phyloP scores from a whole-genome alignment of 805 yeast genomes.

The Candida lessepsii region DNA sequence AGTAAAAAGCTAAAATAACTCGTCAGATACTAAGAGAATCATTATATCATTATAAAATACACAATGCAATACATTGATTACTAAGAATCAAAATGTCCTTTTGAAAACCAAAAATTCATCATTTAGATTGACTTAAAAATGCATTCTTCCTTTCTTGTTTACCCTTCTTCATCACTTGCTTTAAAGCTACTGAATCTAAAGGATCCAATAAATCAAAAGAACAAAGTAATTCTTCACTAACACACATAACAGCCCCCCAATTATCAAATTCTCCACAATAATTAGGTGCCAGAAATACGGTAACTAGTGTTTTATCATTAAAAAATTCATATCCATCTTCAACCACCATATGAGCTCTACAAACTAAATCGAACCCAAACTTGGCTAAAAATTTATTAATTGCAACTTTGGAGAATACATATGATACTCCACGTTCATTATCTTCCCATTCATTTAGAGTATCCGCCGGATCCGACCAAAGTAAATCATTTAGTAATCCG shows the following conservation, averaged over 20 bases:
- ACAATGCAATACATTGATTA: neutral
- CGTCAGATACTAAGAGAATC: neutral
- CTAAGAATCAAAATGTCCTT: no score
- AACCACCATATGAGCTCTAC: slow-evolving; percentile 88
- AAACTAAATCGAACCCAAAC: slow-evolving; percentile 77
- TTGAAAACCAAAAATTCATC: no score
- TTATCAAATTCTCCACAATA: slow-evolving; percentile 81
- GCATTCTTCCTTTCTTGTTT: slow-evolving; percentile 79
- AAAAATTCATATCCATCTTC: slow-evolving; percentile 87
- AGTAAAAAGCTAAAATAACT: neutral
- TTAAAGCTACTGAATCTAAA: slow-evolving; percentile 85
- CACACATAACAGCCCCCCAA: slow-evolving; percentile 96
- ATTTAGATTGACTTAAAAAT: slow-evolving; percentile 4
- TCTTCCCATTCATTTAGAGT: slow-evolving; percentile 84
- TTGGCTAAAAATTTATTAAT: slow-evolving; percentile 72
- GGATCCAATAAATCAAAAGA: slow-evolving; percentile 94
- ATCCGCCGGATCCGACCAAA: slow-evolving; percentile 87
- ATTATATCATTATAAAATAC: slow-evolving; percentile 8
- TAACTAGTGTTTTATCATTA: slow-evolving; percentile 69
- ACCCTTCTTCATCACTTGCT: slow-evolving; percentile 94
- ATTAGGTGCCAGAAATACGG: slow-evolving; percentile 81
- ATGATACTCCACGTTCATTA: slow-evolving; percentile 80
- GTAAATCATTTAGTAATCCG: slow-evolving; percentile 71
- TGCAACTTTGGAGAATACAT: slow-evolving; percentile 76
- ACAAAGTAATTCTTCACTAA: slow-evolving; percentile 86